These are phyloP conservation scores for Elsinoe perseae DNA, from an alignment of 2,329 filamentous ascomycete genomes.

Conservation along the genomic window DNA sequence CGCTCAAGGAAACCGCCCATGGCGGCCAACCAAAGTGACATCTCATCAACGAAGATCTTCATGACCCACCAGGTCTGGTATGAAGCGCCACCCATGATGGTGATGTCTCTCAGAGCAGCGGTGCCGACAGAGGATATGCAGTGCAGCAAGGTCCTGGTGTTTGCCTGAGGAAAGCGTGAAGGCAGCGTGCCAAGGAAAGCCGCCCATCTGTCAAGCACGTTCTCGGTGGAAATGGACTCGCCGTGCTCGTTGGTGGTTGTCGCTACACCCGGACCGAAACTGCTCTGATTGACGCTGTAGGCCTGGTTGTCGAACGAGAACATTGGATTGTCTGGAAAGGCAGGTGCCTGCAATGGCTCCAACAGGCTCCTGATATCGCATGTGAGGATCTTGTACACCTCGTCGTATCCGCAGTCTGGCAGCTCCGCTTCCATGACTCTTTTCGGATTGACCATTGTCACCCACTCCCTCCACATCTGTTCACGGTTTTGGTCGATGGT, in stretches of 20 bases:
- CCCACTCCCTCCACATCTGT: conserved; percentile 93
- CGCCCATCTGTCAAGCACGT: conserved; percentile 72
- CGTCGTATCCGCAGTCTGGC: conserved; percentile 46
- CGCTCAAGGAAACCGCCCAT: conserved; percentile 77
- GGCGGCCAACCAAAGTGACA: conserved; percentile 82
- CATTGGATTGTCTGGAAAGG: conserved; percentile 29
- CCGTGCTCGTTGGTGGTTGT: conserved; percentile 25
- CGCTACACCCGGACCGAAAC: conserved; percentile 25
- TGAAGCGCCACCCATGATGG: conserved; percentile 66
- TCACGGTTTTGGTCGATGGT: conserved; percentile 82
- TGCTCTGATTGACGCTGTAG: conserved; percentile 37
- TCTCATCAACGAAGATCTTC: conserved; percentile 92
- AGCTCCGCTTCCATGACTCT: conserved; percentile 50
- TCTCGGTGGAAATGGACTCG: conserved; percentile 41
- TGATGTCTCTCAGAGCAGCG: conserved; percentile 72
- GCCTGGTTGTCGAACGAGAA: conserved; percentile 31
- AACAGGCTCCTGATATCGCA: conserved; percentile 62
- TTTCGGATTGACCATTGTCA: conserved; percentile 52
- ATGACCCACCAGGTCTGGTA: conserved; percentile 94
- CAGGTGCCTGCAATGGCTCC: conserved; percentile 51
- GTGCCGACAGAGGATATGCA: conserved; percentile 69
- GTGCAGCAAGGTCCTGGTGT: conserved; percentile 64
- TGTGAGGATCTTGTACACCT: conserved; percentile 49
- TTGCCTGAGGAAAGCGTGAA: conserved; percentile 63
- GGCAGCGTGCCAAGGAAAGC: conserved; percentile 63